phyloP scores from a whole-genome alignment of 1,284 basidiomycete genomes.

The Irpex rosettiformis region DNA sequence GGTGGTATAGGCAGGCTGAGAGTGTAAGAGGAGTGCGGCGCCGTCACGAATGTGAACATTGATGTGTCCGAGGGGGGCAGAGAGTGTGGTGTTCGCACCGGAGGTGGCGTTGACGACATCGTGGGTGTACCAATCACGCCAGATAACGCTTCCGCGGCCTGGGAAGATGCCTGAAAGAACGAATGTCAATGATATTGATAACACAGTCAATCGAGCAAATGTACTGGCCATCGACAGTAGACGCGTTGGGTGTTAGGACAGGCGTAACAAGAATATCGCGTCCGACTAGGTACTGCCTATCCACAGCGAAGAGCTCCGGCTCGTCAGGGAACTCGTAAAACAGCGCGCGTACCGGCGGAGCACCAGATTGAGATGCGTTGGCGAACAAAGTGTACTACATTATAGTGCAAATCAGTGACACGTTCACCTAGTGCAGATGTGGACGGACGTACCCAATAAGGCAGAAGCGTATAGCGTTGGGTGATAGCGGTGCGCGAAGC shows the following conservation, averaged over 20 bases:
- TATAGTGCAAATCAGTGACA: neutral
- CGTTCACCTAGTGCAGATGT: neutral
- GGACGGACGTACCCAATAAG: constrained; percentile 62
- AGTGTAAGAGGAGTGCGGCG: constrained; percentile 52
- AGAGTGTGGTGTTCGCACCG: constrained; percentile 41
- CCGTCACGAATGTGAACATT: constrained; percentile 65
- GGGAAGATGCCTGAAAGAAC: constrained; percentile 49
- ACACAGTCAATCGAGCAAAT: neutral
- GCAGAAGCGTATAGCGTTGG: constrained; percentile 63
- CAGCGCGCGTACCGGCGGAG: constrained; percentile 68
- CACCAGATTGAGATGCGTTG: constrained; percentile 58
- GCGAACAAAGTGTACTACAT: constrained; percentile 71
- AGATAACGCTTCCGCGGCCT: constrained; percentile 52
- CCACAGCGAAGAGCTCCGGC: constrained; percentile 57
- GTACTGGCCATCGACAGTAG: constrained; percentile 45
- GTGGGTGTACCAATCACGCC: constrained; percentile 78
- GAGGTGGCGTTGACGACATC: constrained; percentile 39
- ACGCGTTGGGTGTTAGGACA: constrained; percentile 59
- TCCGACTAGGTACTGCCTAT: constrained; percentile 72
- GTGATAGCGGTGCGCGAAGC: constrained; percentile 71
- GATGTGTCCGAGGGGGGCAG: constrained; percentile 63
- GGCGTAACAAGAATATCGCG: constrained; percentile 70
- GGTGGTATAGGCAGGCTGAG: constrained; percentile 53
- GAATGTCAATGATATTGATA: neutral
- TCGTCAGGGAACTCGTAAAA: constrained; percentile 78